Evolutionary conservation across 2,329 filamentous ascomycete species (phyloP).

Genomic region (Venturia nashicola): DNA sequence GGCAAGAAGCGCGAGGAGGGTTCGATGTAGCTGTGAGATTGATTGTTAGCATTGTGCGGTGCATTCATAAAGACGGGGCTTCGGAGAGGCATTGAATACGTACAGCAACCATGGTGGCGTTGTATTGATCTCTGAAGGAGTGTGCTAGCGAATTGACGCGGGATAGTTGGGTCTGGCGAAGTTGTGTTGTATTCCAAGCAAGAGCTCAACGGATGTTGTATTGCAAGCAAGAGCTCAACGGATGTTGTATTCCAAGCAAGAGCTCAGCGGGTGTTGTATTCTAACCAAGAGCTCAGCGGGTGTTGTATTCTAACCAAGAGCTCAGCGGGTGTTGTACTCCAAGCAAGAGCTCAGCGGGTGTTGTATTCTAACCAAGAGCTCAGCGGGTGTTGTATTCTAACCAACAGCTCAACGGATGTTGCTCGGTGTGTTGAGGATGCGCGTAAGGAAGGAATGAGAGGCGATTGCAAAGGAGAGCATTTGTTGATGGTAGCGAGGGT

Average conservation of each 20-base stretch:
- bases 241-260: background rate
- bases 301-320: background rate
- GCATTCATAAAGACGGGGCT: background rate
- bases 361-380: background rate
- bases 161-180: background rate
- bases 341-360: background rate
- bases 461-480: background rate
- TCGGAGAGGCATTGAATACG: background rate
- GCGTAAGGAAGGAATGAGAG: background rate
- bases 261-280: background rate
- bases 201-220: background rate
- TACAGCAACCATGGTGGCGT: background rate
- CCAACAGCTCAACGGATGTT: background rate
- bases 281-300: background rate
- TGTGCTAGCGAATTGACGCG: background rate
- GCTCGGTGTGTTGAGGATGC: background rate
- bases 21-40: background rate
- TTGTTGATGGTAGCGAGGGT: background rate
- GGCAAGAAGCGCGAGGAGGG: constrained; percentile 22
- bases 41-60: background rate
- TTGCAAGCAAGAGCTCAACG: background rate
- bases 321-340: background rate
- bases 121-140: background rate
- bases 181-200: background rate
- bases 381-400: background rate